These are phyloP conservation scores for Aspergillus sclerotioniger DNA, from an alignment of 495 filamentous ascomycete species.

Conservation along the genomic window DNA sequence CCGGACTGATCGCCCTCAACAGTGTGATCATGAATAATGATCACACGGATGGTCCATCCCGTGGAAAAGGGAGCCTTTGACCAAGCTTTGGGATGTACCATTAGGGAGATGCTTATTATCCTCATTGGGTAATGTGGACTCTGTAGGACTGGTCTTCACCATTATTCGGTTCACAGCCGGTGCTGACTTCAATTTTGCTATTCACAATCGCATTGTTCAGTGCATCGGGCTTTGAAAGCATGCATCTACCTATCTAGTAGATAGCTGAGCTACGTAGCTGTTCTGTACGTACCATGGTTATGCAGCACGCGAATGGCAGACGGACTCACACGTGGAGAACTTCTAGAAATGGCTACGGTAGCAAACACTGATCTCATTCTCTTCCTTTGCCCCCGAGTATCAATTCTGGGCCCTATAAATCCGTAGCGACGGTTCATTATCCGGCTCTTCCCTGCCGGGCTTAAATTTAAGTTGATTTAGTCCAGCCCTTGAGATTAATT, in stretches of 20 bases:
- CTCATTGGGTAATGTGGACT: neutral
- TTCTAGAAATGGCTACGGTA: too few relatives aligned
- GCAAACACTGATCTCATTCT: too few relatives aligned
- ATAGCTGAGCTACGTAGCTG: neutral
- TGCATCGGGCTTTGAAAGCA: neutral
- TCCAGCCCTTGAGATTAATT: neutral
- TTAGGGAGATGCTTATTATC: neutral
- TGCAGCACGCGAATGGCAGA: neutral
- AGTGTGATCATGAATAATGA: neutral
- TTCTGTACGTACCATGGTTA: neutral
- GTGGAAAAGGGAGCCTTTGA: neutral
- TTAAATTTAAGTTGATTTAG: neutral
- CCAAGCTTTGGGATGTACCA: neutral
- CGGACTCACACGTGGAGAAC: neutral
- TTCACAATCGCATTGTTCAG: neutral
- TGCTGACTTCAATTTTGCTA: neutral
- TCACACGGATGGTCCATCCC: neutral
- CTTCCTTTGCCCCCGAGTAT: too few relatives aligned
- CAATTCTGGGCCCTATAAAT: neutral
- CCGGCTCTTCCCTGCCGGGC: neutral
- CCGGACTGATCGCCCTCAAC: neutral
- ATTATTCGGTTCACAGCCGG: neutral
- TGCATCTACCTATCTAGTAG: neutral
- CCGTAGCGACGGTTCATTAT: neutral
- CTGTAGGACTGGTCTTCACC: neutral